Percentiles rank a stretch among this genome's conserved stretches.
Conservation (phyloP, 192 early-diverging fungal species). For the Phlyctochytrium arcticum region DNA sequence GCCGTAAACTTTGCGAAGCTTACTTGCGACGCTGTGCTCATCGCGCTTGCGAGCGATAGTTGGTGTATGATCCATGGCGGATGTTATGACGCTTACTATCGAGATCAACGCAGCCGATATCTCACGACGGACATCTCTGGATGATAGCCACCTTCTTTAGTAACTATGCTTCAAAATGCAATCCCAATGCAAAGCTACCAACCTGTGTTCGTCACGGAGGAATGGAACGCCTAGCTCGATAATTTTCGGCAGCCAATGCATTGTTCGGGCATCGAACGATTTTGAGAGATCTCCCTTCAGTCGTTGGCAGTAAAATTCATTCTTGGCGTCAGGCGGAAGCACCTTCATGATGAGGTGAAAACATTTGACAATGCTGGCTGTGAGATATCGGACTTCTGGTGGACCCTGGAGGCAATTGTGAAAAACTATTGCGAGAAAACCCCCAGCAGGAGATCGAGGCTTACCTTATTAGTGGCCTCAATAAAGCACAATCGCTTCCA, state of each 20-base stretch:
- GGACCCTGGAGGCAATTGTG: neutral
- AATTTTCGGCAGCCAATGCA: slow-evolving; percentile 6
- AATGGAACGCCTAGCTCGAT: slow-evolving; percentile 21
- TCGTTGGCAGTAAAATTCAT: slow-evolving; percentile 1
- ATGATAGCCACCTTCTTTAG: too few species aligned
- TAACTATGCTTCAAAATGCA: too few species aligned
- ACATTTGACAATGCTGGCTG: slow-evolving; percentile 10
- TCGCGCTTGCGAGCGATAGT: slow-evolving; percentile 22
- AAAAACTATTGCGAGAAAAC: neutral
- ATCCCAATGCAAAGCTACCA: too few species aligned
- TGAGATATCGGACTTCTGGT: slow-evolving; percentile 2
- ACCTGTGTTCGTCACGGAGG: slow-evolving; percentile 16
- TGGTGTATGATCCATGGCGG: slow-evolving; percentile 17
- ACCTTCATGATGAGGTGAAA: slow-evolving; percentile 24
- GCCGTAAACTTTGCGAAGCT: slow-evolving; percentile 14
- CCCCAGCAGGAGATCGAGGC: neutral
- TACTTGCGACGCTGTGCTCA: slow-evolving; percentile 5
- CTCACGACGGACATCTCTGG: slow-evolving; percentile 16
- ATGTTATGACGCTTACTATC: neutral
- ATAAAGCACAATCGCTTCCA: slow-evolving; percentile 17
- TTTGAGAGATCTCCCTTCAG: neutral
- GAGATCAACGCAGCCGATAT: neutral
- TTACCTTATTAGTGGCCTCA: slow-evolving; percentile 8
- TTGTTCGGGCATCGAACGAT: neutral
- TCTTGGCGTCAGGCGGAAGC: slow-evolving; percentile 12